phyloP scores from a whole-genome alignment of 2,329 filamentous ascomycete species.

The Thielaviopsis euricoi region DNA sequence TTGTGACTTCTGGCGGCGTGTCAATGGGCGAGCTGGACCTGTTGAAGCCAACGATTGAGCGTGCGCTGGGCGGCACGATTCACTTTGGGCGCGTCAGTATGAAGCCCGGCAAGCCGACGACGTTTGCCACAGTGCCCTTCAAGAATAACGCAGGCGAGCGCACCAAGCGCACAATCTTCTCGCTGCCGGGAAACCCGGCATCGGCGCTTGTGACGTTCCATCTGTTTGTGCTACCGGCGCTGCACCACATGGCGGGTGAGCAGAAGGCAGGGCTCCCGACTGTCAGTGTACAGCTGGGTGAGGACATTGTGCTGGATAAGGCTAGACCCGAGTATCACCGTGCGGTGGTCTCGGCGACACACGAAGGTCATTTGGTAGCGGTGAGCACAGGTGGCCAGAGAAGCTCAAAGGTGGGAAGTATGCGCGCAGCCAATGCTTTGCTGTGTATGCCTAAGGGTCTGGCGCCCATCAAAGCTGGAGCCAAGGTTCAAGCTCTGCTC shows the following conservation, averaged over 20 bases:
- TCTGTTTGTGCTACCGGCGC: slow-evolving; percentile 75
- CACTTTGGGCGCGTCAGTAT: slow-evolving; percentile 93
- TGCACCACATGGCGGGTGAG: slow-evolving; percentile 63
- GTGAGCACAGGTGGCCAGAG: slow-evolving; percentile 78
- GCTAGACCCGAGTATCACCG: slow-evolving; percentile 77
- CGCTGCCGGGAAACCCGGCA: slow-evolving; percentile 84
- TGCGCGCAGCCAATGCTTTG: slow-evolving; percentile 77
- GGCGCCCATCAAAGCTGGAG: slow-evolving; percentile 49
- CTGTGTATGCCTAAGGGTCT: slow-evolving; percentile 55
- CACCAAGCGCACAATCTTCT: slow-evolving; percentile 60
- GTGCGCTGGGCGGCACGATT: slow-evolving; percentile 74
- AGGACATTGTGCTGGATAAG: slow-evolving; percentile 60
- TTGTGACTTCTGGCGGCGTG: slow-evolving; percentile 86
- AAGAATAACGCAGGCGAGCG: slow-evolving; percentile 34
- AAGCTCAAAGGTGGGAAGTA: slow-evolving; percentile 76
- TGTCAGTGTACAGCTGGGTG: slow-evolving; percentile 53
- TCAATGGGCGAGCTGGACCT: slow-evolving; percentile 97
- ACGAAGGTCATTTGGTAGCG: slow-evolving; percentile 54
- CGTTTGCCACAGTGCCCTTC: slow-evolving; percentile 73
- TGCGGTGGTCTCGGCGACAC: slow-evolving; percentile 49
- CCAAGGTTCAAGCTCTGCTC: slow-evolving; percentile 59
- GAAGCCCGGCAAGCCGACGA: slow-evolving; percentile 97
- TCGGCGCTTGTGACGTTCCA: slow-evolving; percentile 87
- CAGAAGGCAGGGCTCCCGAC: slow-evolving; percentile 51
- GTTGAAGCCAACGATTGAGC: slow-evolving; percentile 89